Percentiles rank a stretch among this genome's conserved stretches.
These are phyloP conservation scores for Fraxinus anomala DNA, from an alignment of 257 asterid genomes.

Conservation along the genomic window DNA sequence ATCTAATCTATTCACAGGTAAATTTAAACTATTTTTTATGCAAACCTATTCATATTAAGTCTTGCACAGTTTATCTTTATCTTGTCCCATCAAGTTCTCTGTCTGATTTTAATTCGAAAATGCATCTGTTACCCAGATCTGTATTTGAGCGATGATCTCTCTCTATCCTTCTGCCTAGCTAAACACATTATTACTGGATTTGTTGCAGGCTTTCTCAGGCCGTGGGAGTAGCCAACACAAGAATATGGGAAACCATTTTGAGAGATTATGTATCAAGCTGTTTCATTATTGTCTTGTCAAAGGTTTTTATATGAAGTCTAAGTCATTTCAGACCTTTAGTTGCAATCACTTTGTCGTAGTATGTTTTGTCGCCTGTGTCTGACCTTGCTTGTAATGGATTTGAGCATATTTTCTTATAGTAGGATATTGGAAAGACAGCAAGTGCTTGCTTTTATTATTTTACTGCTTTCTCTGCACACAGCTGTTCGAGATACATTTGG, in stretches of 20 bases:
- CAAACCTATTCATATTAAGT: too few species aligned
- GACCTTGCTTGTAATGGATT: not conserved
- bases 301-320: not conserved
- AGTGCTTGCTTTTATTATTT: not conserved
- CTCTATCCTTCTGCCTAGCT: not conserved
- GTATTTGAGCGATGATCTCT: not conserved
- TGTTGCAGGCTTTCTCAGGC: slow-evolving; percentile 59
- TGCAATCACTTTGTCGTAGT: not conserved
- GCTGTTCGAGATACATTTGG: not conserved
- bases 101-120: not conserved
- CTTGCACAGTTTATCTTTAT: not conserved
- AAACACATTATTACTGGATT: slow-evolving; percentile 7
- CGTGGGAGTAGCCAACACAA: slow-evolving; percentile 73
- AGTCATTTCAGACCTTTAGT: not conserved
- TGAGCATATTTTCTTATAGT: not conserved
- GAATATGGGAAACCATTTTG: slow-evolving; percentile 71
- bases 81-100: not conserved
- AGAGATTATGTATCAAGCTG: slow-evolving; percentile 27
- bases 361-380: not conserved
- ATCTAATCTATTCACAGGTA: too few species aligned
- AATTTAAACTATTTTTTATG: too few species aligned
- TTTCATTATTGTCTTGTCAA: not conserved
- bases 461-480: not conserved
- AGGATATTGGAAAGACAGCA: not conserved
- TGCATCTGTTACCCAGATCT: not conserved